Evolutionary conservation across 352 stramenopile species (phyloP).

Genomic region (Thalassiosira mediterranea): DNA sequence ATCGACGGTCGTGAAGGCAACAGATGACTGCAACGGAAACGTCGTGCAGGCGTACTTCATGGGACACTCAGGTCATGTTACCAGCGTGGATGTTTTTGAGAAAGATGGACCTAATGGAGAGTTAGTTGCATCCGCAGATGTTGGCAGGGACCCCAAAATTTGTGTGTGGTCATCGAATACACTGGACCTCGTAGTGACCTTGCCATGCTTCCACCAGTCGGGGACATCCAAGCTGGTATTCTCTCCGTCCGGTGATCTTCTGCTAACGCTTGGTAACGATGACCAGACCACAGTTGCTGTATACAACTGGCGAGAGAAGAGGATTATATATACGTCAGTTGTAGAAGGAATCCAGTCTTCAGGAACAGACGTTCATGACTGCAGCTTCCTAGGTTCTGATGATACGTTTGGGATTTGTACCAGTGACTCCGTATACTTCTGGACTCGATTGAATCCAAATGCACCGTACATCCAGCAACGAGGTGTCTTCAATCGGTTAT

Average conservation of each 20-base stretch:
- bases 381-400: slow-evolving; percentile 29
- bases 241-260: slow-evolving; percentile 62
- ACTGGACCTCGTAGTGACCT: slow-evolving; percentile 17
- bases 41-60: slow-evolving; percentile 29
- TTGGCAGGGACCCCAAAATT: slow-evolving; percentile 30
- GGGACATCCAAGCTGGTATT: slow-evolving; percentile 87
- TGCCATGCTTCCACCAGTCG: slow-evolving; percentile 23
- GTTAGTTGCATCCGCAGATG: slow-evolving; percentile 30
- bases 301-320: slow-evolving; percentile 71
- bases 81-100: slow-evolving; percentile 37
- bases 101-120: slow-evolving; percentile 19
- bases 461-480: slow-evolving; percentile 12
- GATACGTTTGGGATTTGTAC: slow-evolving; percentile 40
- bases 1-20: slow-evolving; percentile 36
- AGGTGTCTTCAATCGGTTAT: slow-evolving; percentile 34
- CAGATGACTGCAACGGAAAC: neutral
- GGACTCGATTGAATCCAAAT: slow-evolving; percentile 20
- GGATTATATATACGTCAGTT: slow-evolving; percentile 26
- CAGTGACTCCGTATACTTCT: slow-evolving; percentile 29
- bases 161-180: slow-evolving; percentile 36
- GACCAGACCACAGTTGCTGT: slow-evolving; percentile 69
- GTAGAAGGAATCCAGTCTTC: too few relatives aligned
- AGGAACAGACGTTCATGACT: slow-evolving; percentile 27
- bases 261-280: slow-evolving; percentile 74
- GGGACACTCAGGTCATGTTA: slow-evolving; percentile 36